Conservation (phyloP, 192 early-diverging fungal genomes). For the Entrophospora sp. region DNA sequence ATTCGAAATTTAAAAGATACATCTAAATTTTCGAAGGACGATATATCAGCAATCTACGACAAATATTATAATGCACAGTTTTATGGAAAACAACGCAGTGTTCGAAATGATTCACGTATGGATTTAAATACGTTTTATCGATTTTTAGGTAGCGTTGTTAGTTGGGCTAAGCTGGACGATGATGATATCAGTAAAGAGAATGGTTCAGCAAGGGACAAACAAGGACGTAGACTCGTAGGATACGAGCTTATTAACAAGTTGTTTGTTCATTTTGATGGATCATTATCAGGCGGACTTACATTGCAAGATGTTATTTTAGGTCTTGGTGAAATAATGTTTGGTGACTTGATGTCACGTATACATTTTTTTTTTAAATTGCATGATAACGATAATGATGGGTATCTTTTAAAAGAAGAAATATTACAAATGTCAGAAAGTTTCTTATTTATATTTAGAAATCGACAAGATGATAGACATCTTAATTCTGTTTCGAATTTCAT, state of each 20-base stretch:
- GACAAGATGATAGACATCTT: conserved; percentile 50
- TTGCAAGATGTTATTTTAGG: conserved; percentile 75
- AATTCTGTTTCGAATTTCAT: conserved; percentile 50
- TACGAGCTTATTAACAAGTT: conserved; percentile 33
- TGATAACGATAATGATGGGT: conserved; percentile 55
- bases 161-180: conserved; percentile 49
- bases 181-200: conserved; percentile 27
- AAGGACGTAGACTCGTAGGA: conserved; percentile 21
- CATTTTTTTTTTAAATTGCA: conserved; percentile 79
- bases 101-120: conserved; percentile 40
- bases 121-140: conserved; percentile 65
- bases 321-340: conserved; percentile 63
- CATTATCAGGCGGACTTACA: conserved; percentile 47
- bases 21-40: conserved; percentile 74
- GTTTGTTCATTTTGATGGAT: conserved; percentile 45
- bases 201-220: conserved; percentile 23
- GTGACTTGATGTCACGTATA: conserved; percentile 70
- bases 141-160: conserved; percentile 64
- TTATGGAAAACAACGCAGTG: conserved; percentile 39
- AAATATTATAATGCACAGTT: conserved; percentile 75
- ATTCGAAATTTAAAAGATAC: conserved; percentile 70
- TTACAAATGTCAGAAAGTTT: conserved; percentile 79
- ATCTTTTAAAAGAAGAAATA: conserved; percentile 67
- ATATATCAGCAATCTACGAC: conserved; percentile 84
- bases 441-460: conserved; percentile 61